Conservation (phyloP, 225 moss, liverwort and hornwort genomes). For the Neckera pumila region DNA sequence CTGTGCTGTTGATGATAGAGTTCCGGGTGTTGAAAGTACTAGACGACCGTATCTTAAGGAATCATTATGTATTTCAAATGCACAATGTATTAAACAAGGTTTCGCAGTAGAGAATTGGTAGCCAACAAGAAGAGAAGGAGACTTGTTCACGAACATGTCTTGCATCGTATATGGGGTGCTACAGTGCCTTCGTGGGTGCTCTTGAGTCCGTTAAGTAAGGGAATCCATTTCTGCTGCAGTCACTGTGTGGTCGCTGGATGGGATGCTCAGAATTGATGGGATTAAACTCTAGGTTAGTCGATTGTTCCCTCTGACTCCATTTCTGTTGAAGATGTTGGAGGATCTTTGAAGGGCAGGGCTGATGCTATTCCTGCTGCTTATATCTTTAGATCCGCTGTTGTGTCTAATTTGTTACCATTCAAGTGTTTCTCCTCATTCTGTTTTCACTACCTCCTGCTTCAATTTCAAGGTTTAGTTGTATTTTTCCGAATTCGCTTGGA, state of each 20-base stretch:
- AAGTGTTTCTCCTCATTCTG: background rate
- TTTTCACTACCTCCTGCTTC: background rate
- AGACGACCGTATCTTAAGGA: too few relatives aligned
- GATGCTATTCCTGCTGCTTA: background rate
- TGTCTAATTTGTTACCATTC: background rate
- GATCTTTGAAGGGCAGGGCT: background rate
- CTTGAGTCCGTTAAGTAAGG: background rate
- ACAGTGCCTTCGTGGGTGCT: background rate
- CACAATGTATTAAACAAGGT: background rate
- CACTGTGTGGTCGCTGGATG: background rate
- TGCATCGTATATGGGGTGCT: background rate
- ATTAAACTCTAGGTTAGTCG: background rate
- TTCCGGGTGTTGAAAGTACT: background rate
- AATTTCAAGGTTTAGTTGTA: background rate
- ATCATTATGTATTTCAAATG: background rate
- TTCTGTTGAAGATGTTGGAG: background rate
- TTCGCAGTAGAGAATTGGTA: background rate
- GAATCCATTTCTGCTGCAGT: background rate
- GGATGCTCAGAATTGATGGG: background rate
- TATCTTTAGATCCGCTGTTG: background rate
- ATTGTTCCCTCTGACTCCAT: background rate
- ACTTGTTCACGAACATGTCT: background rate
- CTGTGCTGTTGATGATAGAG: background rate
- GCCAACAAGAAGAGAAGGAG: background rate
- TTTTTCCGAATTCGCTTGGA: background rate